phyloP scores from a whole-genome alignment of 2,329 filamentous ascomycete species.

The Exophiala mesophila region DNA sequence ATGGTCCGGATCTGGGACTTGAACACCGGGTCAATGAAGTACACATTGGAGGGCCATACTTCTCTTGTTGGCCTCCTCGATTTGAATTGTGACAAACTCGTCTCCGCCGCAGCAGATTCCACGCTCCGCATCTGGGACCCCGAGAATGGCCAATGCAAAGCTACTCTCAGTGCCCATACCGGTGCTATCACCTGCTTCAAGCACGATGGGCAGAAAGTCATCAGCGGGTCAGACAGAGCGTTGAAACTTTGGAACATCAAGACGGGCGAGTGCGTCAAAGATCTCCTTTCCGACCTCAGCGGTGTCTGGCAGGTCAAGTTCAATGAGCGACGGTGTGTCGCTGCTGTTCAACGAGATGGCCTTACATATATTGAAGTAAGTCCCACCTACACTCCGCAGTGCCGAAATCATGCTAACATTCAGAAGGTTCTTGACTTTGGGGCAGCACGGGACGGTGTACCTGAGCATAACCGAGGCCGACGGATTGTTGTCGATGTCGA shows the following conservation, averaged over 20 bases:
- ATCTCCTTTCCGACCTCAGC: constrained; percentile 85
- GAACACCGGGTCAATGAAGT: constrained; percentile 74
- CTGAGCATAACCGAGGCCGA: constrained; percentile 69
- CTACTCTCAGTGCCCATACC: constrained; percentile 85
- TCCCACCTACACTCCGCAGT: constrained; percentile 5
- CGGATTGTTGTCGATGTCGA: constrained; percentile 56
- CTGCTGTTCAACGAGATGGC: constrained; percentile 87
- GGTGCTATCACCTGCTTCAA: constrained; percentile 98
- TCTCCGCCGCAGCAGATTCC: constrained; percentile 91
- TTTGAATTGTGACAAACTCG: constrained; percentile 79
- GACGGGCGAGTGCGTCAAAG: constrained; percentile 85
- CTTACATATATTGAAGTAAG: constrained; percentile 92
- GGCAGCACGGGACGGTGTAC: constrained; percentile 80
- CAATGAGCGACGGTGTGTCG: constrained; percentile 89
- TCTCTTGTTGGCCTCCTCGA: constrained; percentile 90
- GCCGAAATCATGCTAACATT: constrained; percentile 20
- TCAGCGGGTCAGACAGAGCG: constrained; percentile 90
- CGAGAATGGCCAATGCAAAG: constrained; percentile 83
- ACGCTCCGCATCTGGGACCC: constrained; percentile 97
- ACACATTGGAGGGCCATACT: constrained; percentile 87
- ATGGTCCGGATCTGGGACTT: constrained; percentile 97
- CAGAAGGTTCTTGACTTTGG: constrained; percentile 92
- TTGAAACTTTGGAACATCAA: constrained; percentile 98
- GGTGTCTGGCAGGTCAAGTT: constrained; percentile 99
- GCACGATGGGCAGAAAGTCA: constrained; percentile 93